Conservation (phyloP, 2,329 filamentous ascomycete species). For the Pseudocercospora macadamiae region DNA sequence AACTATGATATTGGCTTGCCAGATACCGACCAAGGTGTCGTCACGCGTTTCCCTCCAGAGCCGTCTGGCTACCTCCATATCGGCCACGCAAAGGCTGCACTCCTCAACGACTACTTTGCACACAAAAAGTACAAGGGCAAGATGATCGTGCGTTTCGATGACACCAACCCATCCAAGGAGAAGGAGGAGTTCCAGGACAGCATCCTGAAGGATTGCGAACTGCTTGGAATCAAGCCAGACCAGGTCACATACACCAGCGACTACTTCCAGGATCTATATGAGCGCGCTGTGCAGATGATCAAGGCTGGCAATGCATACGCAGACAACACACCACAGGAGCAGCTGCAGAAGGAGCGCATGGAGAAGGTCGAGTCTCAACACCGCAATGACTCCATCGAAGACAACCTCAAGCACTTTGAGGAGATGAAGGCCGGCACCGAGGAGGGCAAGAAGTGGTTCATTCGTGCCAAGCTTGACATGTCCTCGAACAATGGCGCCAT, state of each 20-base stretch:
- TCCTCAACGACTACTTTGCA: slow-evolving; percentile 95
- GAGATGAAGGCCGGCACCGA: slow-evolving; percentile 88
- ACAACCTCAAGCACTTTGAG: slow-evolving; percentile 83
- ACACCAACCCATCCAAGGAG: slow-evolving; percentile 97
- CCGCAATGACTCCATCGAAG: slow-evolving; percentile 76
- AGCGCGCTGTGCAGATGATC: slow-evolving; percentile 82
- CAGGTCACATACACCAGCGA: slow-evolving; percentile 87
- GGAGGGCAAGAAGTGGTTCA: slow-evolving; percentile 82
- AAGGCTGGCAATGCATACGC: slow-evolving; percentile 87
- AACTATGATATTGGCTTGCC: slow-evolving; percentile 88
- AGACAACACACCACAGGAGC: slow-evolving; percentile 89
- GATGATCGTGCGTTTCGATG: slow-evolving; percentile 89
- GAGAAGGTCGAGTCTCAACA: slow-evolving; percentile 80
- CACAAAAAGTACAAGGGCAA: slow-evolving; percentile 91
- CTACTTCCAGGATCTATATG: slow-evolving; percentile 91
- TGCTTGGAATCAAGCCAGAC: slow-evolving; percentile 92
- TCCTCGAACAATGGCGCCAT: slow-evolving; percentile 94
- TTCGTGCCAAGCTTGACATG: slow-evolving; percentile 89
- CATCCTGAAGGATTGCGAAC: slow-evolving; percentile 85
- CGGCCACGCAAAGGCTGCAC: slow-evolving; percentile 89
- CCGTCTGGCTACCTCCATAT: slow-evolving; percentile 96
- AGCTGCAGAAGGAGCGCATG: slow-evolving; percentile 82
- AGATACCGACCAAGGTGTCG: slow-evolving; percentile 84
- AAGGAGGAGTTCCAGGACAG: slow-evolving; percentile 95
- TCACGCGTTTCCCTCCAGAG: slow-evolving; percentile 91